Percentiles rank a stretch among this genome's conserved stretches.
These are phyloP conservation scores for Citrus hindsii DNA, from an alignment of 345 rosid species.

Conservation along the genomic window DNA sequence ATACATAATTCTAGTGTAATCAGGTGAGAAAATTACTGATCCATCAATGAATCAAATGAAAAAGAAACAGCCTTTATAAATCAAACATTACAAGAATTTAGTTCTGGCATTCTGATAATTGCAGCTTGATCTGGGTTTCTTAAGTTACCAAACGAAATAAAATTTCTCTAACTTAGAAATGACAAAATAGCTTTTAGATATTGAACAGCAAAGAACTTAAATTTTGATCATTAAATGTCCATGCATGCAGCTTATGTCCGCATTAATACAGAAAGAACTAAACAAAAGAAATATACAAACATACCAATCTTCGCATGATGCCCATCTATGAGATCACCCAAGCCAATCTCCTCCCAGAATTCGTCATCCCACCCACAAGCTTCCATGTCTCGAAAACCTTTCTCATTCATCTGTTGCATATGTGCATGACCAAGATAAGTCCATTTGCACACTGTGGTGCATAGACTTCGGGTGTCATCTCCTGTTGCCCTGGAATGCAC, in stretches of 20 bases:
- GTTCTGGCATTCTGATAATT: not conserved
- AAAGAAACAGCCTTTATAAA: too few relatives aligned
- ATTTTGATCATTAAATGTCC: not conserved
- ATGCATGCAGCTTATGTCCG: not conserved
- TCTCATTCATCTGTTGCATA: conserved; percentile 70
- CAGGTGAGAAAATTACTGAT: not conserved
- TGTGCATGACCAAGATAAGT: conserved; percentile 99
- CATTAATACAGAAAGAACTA: not conserved
- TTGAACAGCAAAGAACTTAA: not conserved
- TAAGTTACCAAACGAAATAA: not conserved
- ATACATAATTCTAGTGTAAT: not conserved
- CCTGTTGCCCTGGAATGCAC: conserved; percentile 70
- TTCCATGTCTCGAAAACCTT: conserved; percentile 86
- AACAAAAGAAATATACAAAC: conserved; percentile 6
- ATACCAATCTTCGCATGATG: conserved; percentile 97
- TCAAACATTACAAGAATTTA: not conserved
- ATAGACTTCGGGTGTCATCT: conserved; percentile 93
- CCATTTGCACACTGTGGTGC: conserved; percentile 98
- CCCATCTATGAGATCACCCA: conserved; percentile 85
- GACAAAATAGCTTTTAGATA: not conserved
- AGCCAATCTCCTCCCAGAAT: conserved; percentile 99
- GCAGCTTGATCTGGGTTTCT: not conserved
- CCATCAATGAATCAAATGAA: not conserved
- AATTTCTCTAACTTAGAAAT: not conserved
- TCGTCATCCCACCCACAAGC: conserved; percentile 99